phyloP scores from a whole-genome alignment of 306 rosid genomes.

The Mucuna pruriens region DNA sequence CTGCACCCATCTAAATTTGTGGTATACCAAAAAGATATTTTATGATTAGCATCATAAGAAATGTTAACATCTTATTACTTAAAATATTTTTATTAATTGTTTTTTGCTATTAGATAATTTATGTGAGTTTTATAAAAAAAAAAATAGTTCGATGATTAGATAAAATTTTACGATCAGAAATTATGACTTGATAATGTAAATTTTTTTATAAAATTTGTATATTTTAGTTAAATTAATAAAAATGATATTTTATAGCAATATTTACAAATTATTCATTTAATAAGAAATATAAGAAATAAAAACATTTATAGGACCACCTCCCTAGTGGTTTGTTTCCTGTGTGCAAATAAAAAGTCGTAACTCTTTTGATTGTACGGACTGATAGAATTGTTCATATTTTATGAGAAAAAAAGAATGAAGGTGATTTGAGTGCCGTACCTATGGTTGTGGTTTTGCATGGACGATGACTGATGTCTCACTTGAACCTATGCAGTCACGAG shows the following conservation, averaged over 20 bases:
- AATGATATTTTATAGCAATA: not conserved
- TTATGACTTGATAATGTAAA: no score
- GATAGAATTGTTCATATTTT: not conserved
- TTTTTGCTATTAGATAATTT: no score
- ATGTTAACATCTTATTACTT: no score
- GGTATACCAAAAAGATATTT: not conserved
- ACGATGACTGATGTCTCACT: not conserved
- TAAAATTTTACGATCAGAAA: no score
- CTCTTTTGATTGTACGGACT: not conserved
- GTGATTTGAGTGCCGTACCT: not conserved
- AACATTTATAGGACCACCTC: not conserved
- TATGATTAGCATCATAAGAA: not conserved
- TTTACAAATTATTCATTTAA: not conserved
- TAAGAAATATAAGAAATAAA: not conserved
- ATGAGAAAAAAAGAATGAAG: not conserved
- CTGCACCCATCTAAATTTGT: not conserved
- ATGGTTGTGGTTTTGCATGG: not conserved
- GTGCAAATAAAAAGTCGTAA: not conserved
- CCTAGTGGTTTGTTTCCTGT: not conserved
- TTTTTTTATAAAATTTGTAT: no score
- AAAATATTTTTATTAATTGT: no score
- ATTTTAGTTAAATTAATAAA: no score
- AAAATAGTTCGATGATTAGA: no score
- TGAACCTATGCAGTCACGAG: not conserved
- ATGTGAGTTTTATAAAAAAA: no score